These are phyloP conservation scores for Papiliotrema laurentii DNA, from an alignment of 1,284 basidiomycete genomes.

Conservation along the genomic window DNA sequence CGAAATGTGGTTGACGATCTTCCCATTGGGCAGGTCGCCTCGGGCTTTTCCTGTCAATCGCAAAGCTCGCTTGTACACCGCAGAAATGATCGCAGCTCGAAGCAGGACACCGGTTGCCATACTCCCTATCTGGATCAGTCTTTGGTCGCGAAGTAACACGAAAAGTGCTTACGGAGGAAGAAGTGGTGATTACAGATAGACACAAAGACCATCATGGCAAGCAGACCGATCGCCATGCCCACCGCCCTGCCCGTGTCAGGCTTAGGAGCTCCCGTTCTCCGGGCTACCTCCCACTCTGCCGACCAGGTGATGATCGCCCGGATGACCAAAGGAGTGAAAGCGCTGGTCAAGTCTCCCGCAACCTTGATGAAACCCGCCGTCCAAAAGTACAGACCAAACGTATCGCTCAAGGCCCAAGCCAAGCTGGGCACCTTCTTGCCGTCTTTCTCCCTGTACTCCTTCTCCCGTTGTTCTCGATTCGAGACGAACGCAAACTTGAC, in stretches of 20 bases:
- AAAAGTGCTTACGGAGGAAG: constrained; percentile 40
- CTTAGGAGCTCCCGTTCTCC: constrained; percentile 30
- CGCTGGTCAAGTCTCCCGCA: constrained; percentile 63
- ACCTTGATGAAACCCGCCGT: constrained; percentile 70
- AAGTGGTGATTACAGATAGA: constrained; percentile 74
- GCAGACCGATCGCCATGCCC: constrained; percentile 67
- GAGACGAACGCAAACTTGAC: constrained; percentile 26
- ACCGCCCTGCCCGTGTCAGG: constrained; percentile 68
- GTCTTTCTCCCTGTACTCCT: constrained; percentile 46
- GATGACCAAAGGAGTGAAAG: constrained; percentile 73
- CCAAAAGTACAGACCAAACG: constrained; percentile 80
- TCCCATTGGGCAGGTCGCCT: constrained; percentile 74
- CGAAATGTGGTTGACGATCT: constrained; percentile 78
- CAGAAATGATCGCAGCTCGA: constrained; percentile 80
- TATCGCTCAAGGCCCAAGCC: constrained; percentile 70
- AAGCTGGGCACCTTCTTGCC: constrained; percentile 68
- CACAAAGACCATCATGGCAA: constrained; percentile 63
- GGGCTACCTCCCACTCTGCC: constrained; percentile 59
- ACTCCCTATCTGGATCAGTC: constrained; percentile 46
- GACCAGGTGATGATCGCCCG: constrained; percentile 75
- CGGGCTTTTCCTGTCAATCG: constrained; percentile 74
- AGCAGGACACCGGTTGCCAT: constrained; percentile 72
- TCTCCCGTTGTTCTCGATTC: constrained; percentile 32
- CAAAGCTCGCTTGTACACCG: constrained; percentile 77
- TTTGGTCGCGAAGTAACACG: not conserved